These are phyloP conservation scores for Cladophialophora bantiana DNA, from an alignment of 2,329 filamentous ascomycete genomes.

Conservation along the genomic window DNA sequence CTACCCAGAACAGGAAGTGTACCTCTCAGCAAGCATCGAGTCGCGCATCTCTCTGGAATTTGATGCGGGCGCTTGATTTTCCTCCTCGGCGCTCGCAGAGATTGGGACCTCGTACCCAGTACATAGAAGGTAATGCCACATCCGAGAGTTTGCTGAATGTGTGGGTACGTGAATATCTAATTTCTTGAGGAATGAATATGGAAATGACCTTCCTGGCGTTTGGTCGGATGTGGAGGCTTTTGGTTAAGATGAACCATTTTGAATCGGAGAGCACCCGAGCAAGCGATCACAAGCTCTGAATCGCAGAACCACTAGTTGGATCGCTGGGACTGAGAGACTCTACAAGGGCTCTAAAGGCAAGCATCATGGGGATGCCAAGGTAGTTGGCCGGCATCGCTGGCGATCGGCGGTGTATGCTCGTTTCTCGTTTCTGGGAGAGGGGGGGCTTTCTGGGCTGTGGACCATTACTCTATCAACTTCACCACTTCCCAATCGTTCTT, in stretches of 20 bases:
- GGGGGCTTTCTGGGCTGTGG: background rate
- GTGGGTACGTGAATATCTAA: no score
- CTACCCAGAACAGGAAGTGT: background rate
- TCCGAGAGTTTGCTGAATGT: background rate
- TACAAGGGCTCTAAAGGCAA: background rate
- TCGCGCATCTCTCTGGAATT: background rate
- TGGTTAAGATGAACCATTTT: background rate
- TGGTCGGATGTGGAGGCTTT: background rate
- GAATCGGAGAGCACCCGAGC: constrained; percentile 4
- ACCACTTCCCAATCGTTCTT: background rate
- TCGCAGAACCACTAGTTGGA: background rate
- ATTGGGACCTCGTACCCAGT: no score
- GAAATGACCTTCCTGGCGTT: background rate
- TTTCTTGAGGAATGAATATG: background rate
- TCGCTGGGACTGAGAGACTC: background rate
- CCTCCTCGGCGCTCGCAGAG: background rate
- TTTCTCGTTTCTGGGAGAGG: background rate
- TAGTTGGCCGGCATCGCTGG: background rate
- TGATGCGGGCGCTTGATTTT: background rate
- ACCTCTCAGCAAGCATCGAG: background rate
- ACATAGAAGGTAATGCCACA: background rate
- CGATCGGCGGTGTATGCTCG: background rate
- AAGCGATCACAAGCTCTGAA: background rate
- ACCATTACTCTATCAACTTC: background rate
- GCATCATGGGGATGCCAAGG: background rate